Conservation (phyloP, 2,329 filamentous ascomycete species). For the Cladosporium sp. region DNA sequence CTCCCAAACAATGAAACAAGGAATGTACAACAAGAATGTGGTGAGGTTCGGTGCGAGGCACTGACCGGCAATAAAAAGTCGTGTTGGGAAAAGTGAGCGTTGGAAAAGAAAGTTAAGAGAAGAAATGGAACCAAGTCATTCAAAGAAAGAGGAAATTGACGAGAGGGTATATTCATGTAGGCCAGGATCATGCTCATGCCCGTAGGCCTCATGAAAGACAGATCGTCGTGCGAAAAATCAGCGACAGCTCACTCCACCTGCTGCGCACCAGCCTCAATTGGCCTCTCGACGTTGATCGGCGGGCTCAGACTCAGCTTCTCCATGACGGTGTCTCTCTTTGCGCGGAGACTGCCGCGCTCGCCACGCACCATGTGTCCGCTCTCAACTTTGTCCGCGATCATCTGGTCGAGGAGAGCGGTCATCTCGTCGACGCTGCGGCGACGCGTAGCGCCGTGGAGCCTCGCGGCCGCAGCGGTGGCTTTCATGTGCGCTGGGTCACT, state of each 20-base stretch:
- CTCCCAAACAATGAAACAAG: neutral
- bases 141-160: neutral
- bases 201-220: neutral
- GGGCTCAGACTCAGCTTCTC: conserved; percentile 19
- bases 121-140: neutral
- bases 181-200: neutral
- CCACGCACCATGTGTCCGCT: conserved; percentile 69
- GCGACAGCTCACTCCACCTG: neutral
- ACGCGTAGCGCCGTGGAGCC: conserved; percentile 21
- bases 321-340: conserved; percentile 35
- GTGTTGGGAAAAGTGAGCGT: neutral
- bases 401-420: conserved; percentile 90
- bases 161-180: neutral
- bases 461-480: conserved; percentile 10
- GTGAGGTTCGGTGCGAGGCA: neutral
- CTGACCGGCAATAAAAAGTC: neutral
- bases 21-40: neutral
- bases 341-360: conserved; percentile 64
- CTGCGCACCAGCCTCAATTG: neutral
- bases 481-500: conserved; percentile 13
- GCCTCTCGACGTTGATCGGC: conserved; percentile 1
- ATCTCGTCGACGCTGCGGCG: conserved; percentile 81
- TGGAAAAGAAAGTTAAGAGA: no score
- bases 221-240: neutral
- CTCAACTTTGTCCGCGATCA: conserved; percentile 88